Base-by-base conservation (phyloP, 179 eudicot species). In the Nepenthes alata region DNA sequence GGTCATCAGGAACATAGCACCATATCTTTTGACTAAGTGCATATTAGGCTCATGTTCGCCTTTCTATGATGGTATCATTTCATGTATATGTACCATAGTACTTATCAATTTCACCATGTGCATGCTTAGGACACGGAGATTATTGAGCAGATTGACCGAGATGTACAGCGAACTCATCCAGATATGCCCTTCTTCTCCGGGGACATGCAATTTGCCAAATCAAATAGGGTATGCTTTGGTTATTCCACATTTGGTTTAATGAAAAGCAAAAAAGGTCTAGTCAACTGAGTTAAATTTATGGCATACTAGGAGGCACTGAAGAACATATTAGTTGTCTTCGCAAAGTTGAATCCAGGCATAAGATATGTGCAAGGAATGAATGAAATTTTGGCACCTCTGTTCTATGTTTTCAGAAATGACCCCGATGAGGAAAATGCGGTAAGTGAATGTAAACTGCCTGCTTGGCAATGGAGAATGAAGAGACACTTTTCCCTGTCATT, bases 281-380 rank as follows among this genome's bases (percentile, higher is more conserved):
- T 57, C 34, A 50, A 15, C 67, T 66, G 60, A 69, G 49, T 51
- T 53, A 11, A 63, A 51, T 52, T 10, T 64, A 11, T 74, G 53
- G 60, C 55, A 11, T 61, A 72, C 58, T 78, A 94, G 99, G 99
- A 90, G 44, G 75, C 97, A 5, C 61, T 94, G 82, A 78, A 67
- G 75, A 75, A 73, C 75, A 85, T 90, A 68, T 74, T 94, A 64
- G 84, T 90, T 71, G 78, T 90, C 14, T 94, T 90, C 72, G 99
- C 99, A 16, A 94, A 94, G 84, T 70, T 90, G 68, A 94, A 94
- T 73, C 97, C 99, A 0, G 99, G 99, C 15, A 83, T 94, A 76
- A 82, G 97, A 90, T 94, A 94, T 67, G 99, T 94, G 47, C 99
- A 94, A 82, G 99, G 99, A 67, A 94, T 94, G 99, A 93, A 89